Evolutionary conservation across 345 rosid species (phyloP).

Genomic region (Gossypium longicalyx): DNA sequence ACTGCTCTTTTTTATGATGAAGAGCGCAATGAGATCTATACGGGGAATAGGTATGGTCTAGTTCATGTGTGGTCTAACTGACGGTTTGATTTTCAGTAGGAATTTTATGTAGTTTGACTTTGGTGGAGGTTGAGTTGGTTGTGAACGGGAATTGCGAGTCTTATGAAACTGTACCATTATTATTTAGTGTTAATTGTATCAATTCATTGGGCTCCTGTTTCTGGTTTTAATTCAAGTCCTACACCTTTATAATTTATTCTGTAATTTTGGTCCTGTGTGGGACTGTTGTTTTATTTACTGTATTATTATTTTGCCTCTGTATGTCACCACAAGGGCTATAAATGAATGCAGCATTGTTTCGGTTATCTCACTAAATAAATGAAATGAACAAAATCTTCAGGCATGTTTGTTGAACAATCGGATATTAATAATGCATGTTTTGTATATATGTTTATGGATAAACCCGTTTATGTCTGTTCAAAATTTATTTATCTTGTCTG

Average conservation of each 20-base stretch:
- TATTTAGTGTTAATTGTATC: not conserved
- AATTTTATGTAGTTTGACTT: not conserved
- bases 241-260: not conserved
- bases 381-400: too few species aligned
- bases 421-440: too few species aligned
- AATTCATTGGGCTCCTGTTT: not conserved
- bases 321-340: too few species aligned
- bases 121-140: not conserved
- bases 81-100: slow-evolving; percentile 1
- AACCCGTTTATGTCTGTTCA: too few species aligned
- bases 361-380: too few species aligned
- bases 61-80: slow-evolving; percentile 78
- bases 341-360: too few species aligned
- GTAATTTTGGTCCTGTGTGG: not conserved
- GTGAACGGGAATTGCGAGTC: not conserved
- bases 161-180: not conserved
- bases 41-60: slow-evolving; percentile 64
- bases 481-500: too few species aligned
- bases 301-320: too few species aligned
- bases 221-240: not conserved
- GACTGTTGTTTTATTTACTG: not conserved
- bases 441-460: too few species aligned
- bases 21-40: slow-evolving; percentile 71
- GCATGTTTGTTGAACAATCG: too few species aligned
- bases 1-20: slow-evolving; percentile 75